Percentiles rank a stretch among this genome's conserved stretches.
Evolutionary conservation across 2,329 filamentous ascomycete genomes (phyloP).

Genomic region (Fusarium verrucosum): DNA sequence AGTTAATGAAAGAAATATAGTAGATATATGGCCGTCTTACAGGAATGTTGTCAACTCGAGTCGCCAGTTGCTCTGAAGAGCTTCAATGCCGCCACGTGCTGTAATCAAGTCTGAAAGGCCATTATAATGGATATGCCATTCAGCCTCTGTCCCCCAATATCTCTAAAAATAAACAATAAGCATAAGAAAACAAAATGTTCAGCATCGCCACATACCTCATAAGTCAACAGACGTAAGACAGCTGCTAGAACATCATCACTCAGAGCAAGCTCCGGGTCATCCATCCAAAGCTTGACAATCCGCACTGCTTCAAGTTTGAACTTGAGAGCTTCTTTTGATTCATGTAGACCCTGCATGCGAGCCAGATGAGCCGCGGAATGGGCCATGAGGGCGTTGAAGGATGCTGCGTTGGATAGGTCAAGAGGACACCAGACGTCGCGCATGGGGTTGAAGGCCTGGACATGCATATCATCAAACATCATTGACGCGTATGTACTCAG

Average conservation of each 20-base stretch:
- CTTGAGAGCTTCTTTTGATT: conserved; percentile 41
- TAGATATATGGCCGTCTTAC: background rate
- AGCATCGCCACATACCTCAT: background rate
- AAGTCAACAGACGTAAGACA: background rate
- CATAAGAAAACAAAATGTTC: background rate
- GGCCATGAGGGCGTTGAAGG: conserved; percentile 54
- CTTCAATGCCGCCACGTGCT: background rate
- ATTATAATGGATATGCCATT: conserved; percentile 11
- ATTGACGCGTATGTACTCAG: conserved; percentile 41
- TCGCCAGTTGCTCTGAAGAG: conserved; percentile 8
- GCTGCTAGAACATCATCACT: conserved; percentile 44
- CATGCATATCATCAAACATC: conserved; percentile 44
- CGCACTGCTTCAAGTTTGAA: conserved; percentile 51
- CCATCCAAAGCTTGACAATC: conserved; percentile 49
- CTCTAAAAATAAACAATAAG: background rate
- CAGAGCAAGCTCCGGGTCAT: conserved; percentile 43
- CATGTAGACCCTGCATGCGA: conserved; percentile 45
- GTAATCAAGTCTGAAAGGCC: background rate
- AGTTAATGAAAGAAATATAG: background rate
- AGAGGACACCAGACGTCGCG: conserved; percentile 53
- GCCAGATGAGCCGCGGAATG: conserved; percentile 53
- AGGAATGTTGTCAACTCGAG: conserved; percentile 9
- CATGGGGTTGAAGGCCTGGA: conserved; percentile 50
- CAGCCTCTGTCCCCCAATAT: conserved; percentile 9
- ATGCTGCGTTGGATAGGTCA: conserved; percentile 53